Evolutionary conservation across 441 rosid genomes (phyloP).

Genomic region (Syzygium syzygioides): DNA sequence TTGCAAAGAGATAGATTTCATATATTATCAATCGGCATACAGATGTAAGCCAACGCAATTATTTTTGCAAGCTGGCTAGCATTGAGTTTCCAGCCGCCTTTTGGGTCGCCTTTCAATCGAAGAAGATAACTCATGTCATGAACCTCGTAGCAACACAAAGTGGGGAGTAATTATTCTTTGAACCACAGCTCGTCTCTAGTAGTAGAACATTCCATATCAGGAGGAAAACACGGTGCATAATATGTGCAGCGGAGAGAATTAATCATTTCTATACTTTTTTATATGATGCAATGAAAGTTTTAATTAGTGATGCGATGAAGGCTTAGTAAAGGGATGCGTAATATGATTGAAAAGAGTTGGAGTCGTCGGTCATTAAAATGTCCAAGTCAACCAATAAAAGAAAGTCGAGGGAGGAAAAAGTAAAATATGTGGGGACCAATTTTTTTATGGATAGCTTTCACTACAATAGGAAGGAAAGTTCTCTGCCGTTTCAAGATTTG

Average conservation of each 20-base stretch:
- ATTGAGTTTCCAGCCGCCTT: no score
- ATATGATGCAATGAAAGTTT: neutral
- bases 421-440: neutral
- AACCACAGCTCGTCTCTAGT: no score
- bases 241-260: neutral
- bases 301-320: neutral
- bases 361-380: neutral
- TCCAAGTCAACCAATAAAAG: neutral
- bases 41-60: no score
- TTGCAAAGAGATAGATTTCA: neutral
- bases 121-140: neutral
- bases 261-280: neutral
- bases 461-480: neutral
- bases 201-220: neutral
- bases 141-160: accelerated
- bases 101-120: neutral
- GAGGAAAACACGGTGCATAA: neutral
- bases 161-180: neutral
- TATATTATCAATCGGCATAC: neutral
- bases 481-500: neutral
- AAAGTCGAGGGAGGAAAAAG: neutral
- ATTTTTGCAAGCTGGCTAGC: no score
- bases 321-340: neutral
- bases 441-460: neutral
- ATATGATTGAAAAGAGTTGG: neutral